Evolutionary conservation across 1,139 yeast genomes (phyloP).

Genomic region (Debaryomyces psychrophilus): DNA sequence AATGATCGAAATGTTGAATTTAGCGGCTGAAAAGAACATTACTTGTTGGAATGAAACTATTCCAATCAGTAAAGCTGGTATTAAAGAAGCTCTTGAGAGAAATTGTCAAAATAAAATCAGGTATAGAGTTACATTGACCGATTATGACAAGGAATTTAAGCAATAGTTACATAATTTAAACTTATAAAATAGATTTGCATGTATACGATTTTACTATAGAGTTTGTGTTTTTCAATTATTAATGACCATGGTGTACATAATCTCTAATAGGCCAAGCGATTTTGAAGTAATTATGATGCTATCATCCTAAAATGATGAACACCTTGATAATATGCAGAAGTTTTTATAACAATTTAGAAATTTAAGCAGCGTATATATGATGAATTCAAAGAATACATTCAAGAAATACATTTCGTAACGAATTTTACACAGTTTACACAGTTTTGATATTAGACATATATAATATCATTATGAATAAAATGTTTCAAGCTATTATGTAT

Average conservation of each 20-base stretch:
- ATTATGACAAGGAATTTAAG: slow-evolving; percentile 41
- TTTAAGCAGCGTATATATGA: no score
- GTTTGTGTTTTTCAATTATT: neutral
- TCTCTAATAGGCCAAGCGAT: no score
- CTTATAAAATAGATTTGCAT: neutral
- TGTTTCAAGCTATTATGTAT: neutral
- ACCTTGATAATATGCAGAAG: no score
- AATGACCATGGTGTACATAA: neutral
- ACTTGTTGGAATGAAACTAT: slow-evolving; percentile 61
- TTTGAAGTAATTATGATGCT: no score
- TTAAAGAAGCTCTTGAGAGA: slow-evolving; percentile 50
- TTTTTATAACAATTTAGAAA: no score
- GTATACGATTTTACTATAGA: no score
- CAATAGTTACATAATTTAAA: neutral
- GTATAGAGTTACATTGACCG: slow-evolving; percentile 65
- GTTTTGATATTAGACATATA: no score
- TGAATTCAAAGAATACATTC: no score
- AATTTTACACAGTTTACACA: no score
- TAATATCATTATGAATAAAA: no score
- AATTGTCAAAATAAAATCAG: slow-evolving; percentile 57
- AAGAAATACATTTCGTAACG: no score
- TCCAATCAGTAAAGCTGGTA: slow-evolving; percentile 52
- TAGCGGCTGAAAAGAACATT: slow-evolving; percentile 54
- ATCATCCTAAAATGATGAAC: no score
- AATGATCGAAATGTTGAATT: slow-evolving; percentile 52